Conservation (phyloP, 768 basidiomycete species). For the Phaffia tasmanica region DNA sequence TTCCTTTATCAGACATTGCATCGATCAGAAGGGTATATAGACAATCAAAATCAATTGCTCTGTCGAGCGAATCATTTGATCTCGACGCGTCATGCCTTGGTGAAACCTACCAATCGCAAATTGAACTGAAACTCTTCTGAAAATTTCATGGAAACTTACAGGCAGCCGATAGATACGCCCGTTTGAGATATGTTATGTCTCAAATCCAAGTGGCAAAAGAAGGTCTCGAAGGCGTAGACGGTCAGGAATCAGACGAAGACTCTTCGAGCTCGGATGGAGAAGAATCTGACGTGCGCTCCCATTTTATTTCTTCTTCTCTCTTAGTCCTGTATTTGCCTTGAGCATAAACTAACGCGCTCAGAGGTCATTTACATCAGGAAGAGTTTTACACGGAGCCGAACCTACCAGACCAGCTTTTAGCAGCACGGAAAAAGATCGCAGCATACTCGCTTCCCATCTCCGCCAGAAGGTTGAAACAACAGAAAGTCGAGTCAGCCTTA, state of each 20-base stretch:
- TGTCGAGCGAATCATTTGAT: neutral
- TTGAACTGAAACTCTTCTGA: no score
- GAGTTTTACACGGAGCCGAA: conserved; percentile 76
- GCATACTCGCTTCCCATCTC: conserved; percentile 60
- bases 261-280: conserved; percentile 39
- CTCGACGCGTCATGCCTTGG: neutral
- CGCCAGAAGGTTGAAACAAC: conserved; percentile 47
- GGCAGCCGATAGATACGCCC: conserved; percentile 92
- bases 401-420: conserved; percentile 74
- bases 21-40: neutral
- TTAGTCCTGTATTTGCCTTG: no score
- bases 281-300: conserved; percentile 56
- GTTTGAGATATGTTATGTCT: conserved; percentile 84
- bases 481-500: conserved; percentile 77
- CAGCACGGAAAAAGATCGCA: conserved; percentile 72
- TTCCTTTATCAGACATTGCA: neutral
- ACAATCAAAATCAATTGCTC: neutral
- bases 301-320: neutral
- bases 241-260: conserved; percentile 48
- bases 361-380: conserved; percentile 43
- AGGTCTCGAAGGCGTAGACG: conserved; percentile 53
- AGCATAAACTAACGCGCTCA: neutral
- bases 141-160: conserved; percentile 34
- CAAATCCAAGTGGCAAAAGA: conserved; percentile 84
- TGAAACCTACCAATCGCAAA: neutral